Evolutionary conservation across 2,329 filamentous ascomycete genomes (phyloP).

Genomic region (Dactylellina drechsleri): DNA sequence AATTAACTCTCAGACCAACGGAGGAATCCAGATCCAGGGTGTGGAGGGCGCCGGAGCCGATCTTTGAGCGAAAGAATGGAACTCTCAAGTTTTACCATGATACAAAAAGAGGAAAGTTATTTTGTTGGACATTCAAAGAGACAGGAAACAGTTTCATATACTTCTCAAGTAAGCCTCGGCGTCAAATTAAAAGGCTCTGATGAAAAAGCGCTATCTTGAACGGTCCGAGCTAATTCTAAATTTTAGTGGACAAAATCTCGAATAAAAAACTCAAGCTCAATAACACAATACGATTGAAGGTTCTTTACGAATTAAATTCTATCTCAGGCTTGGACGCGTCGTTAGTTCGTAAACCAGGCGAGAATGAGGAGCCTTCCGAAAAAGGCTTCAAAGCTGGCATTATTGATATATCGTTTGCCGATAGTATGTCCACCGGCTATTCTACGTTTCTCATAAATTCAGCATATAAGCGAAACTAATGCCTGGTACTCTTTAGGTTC

Average conservation of each 20-base stretch:
- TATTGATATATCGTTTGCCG: constrained; percentile 23
- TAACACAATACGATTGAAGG: constrained; percentile 15
- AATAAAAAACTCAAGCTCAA: constrained; percentile 23
- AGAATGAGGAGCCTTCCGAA: background rate
- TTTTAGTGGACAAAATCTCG: constrained; percentile 15
- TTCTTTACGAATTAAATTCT: constrained; percentile 32
- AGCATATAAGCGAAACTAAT: background rate
- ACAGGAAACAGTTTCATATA: constrained; percentile 30
- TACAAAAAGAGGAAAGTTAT: constrained; percentile 8
- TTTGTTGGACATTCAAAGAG: constrained; percentile 20
- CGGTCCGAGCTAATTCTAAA: background rate
- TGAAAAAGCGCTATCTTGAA: background rate
- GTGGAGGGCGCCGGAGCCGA: constrained; percentile 10
- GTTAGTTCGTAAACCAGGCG: no score
- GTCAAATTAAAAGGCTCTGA: no score
- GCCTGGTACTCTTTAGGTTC: background rate
- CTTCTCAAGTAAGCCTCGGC: constrained; percentile 16
- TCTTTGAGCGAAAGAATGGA: constrained; percentile 27
- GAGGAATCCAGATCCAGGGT: constrained; percentile 18
- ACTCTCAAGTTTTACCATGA: constrained; percentile 28
- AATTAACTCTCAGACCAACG: constrained; percentile 13
- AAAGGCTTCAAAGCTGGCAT: background rate
- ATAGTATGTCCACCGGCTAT: constrained; percentile 3
- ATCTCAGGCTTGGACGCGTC: background rate
- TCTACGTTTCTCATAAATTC: background rate